Evolutionary conservation across 805 yeast genomes (phyloP).

Genomic region (Yamadazyma takamatsuzukensis): DNA sequence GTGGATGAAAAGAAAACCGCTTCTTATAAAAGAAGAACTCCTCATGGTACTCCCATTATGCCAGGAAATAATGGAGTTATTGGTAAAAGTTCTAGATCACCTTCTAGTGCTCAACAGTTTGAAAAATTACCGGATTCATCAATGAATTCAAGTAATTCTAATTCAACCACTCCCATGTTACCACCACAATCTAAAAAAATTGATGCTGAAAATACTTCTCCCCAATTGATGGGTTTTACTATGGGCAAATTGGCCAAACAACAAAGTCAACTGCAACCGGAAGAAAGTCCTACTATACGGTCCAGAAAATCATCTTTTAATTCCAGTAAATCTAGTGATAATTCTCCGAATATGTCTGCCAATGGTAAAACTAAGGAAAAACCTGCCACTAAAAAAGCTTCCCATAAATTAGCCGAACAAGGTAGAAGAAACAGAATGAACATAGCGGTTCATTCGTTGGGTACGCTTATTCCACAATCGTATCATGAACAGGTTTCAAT

Average conservation of each 20-base stretch:
- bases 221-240: conserved; percentile 45
- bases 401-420: conserved; percentile 93
- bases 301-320: conserved; percentile 13
- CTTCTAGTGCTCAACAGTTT: conserved; percentile 12
- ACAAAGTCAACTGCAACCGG: conserved; percentile 5
- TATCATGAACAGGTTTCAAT: conserved; percentile 55
- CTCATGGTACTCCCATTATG: conserved; percentile 41
- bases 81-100: conserved; percentile 4
- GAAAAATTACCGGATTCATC: conserved; percentile 28
- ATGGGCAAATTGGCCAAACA: conserved; percentile 43
- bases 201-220: conserved; percentile 12
- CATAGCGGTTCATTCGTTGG: conserved; percentile 74
- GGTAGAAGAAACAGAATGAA: conserved; percentile 94
- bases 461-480: conserved; percentile 59
- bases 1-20: conserved; percentile 20
- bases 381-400: conserved; percentile 53
- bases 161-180: conserved; percentile 28
- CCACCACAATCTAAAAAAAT: conserved; percentile 34
- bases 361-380: conserved; percentile 15
- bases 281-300: conserved; percentile 8
- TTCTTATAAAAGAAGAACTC: conserved; percentile 36
- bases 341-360: conserved; percentile 18
- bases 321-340: conserved; percentile 14
- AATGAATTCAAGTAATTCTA: conserved; percentile 5
- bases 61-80: conserved; percentile 10